Conservation (phyloP, 2,329 filamentous ascomycete species). For the Sclerotinia trifoliorum region DNA sequence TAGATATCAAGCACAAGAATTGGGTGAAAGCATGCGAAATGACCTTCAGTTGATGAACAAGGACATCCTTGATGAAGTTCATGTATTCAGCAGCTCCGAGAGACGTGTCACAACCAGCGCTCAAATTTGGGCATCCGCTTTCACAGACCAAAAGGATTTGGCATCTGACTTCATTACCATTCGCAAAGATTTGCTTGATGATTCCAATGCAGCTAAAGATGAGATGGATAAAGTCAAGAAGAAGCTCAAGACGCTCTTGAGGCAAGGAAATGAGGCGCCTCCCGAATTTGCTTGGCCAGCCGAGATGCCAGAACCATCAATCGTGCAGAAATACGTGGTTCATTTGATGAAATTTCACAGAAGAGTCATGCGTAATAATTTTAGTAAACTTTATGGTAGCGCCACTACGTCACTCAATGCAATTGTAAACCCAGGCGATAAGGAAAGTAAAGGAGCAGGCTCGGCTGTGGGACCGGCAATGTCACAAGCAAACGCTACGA, state of each 20-base stretch:
- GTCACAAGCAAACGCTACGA: conserved; percentile 61
- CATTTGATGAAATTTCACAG: conserved; percentile 98
- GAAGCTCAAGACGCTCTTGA: conserved; percentile 89
- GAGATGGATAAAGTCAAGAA: conserved; percentile 99
- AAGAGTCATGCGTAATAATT: conserved; percentile 92
- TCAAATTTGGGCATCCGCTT: conserved; percentile 91
- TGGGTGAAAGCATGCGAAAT: conserved; percentile 93
- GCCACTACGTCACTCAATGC: conserved; percentile 62
- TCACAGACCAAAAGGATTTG: conserved; percentile 82
- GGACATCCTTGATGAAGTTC: conserved; percentile 86
- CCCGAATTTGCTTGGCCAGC: conserved; percentile 98
- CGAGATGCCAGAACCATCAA: conserved; percentile 89
- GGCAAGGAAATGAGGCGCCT: conserved; percentile 89
- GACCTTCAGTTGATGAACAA: conserved; percentile 91
- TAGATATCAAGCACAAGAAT: conserved; percentile 90
- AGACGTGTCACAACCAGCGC: conserved; percentile 91
- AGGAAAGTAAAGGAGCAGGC: conserved; percentile 34
- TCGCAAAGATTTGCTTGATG: conserved; percentile 91
- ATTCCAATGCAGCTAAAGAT: conserved; percentile 97
- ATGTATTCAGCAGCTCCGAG: conserved; percentile 94
- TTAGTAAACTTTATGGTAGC: conserved; percentile 70
- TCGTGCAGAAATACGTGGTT: conserved; percentile 88
- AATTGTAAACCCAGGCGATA: conserved; percentile 51
- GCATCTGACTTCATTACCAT: conserved; percentile 84
- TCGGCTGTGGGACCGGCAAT: conserved; percentile 49